phyloP scores from a whole-genome alignment of 2,329 filamentous ascomycete species.

The Diplodia intermedia region DNA sequence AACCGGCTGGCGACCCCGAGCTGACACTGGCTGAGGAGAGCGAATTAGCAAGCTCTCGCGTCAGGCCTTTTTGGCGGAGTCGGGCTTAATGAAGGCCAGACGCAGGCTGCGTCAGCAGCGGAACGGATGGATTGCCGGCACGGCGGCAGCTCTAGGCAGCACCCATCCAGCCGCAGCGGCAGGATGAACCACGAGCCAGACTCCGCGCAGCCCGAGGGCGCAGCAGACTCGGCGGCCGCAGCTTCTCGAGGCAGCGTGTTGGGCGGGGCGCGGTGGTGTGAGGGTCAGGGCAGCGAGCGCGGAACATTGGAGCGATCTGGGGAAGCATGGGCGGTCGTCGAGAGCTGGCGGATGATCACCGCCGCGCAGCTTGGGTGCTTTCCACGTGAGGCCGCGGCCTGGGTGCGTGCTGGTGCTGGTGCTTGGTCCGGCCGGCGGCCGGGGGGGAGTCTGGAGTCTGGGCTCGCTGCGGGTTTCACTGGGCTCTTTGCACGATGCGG shows the following conservation, averaged over 20 bases:
- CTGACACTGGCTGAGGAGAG: no score
- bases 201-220: conserved; percentile 10
- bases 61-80: background rate
- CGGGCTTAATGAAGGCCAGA: conserved; percentile 24
- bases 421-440: background rate
- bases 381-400: conserved; percentile 10
- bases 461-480: conserved; percentile 15
- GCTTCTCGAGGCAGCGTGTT: background rate
- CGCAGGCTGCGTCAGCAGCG: conserved; percentile 25
- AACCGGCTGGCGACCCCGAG: background rate
- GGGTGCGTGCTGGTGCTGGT: background rate
- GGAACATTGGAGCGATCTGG: conserved; percentile 7
- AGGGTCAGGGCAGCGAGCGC: conserved; percentile 14
- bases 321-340: conserved; percentile 18
- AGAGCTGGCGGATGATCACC: conserved; percentile 13
- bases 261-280: conserved; percentile 3
- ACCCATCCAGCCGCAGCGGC: conserved; percentile 5
- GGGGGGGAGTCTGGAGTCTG: conserved; percentile 12
- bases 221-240: conserved; percentile 1
- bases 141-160: conserved; percentile 4
- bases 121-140: conserved; percentile 1
- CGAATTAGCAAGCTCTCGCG: background rate
- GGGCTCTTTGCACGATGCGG: conserved; percentile 15
- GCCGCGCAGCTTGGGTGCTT: background rate
- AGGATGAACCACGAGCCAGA: background rate